Percentiles rank a stretch among this genome's conserved stretches.
Evolutionary conservation across 148 eudicot species (phyloP).

Genomic region (Amaranthus cruentus): DNA sequence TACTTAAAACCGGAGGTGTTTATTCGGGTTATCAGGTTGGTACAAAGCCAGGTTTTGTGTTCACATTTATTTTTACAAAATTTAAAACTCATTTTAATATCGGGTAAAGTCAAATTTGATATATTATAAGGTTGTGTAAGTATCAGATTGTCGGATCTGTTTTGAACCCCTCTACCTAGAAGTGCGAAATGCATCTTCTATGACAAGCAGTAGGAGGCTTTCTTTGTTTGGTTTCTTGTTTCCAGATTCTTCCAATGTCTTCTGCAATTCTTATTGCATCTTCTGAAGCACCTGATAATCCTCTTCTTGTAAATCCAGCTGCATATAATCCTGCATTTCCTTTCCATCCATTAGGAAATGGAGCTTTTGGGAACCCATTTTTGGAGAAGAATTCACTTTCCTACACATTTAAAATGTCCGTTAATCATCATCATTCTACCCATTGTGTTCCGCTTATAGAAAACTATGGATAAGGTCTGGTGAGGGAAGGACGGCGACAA

Average conservation of each 20-base stretch:
- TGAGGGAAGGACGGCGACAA: neutral
- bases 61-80: too few species aligned
- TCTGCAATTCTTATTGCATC: constrained; percentile 66
- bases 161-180: constrained; percentile 15
- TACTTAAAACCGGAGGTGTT: neutral
- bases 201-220: constrained; percentile 46
- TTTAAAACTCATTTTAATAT: neutral
- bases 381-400: constrained; percentile 67
- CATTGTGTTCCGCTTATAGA: too few species aligned
- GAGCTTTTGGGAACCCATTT: constrained; percentile 56
- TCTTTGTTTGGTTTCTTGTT: constrained; percentile 51
- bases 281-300: constrained; percentile 70
- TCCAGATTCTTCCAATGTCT: constrained; percentile 71
- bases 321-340: constrained; percentile 74
- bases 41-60: too few species aligned
- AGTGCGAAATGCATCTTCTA: constrained; percentile 54
- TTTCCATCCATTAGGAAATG: constrained; percentile 86
- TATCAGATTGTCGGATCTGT: too few species aligned
- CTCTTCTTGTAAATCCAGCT: constrained; percentile 77
- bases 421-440: too few species aligned
- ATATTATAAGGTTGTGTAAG: neutral
- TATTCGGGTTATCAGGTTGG: too few species aligned
- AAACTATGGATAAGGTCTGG: too few species aligned
- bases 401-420: constrained; percentile 19
- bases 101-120: neutral